Evolutionary conservation across 2,329 filamentous ascomycete genomes (phyloP), one percentile per base, ranked within the genome.

Genomic region (Juglanconis sp.): DNA sequence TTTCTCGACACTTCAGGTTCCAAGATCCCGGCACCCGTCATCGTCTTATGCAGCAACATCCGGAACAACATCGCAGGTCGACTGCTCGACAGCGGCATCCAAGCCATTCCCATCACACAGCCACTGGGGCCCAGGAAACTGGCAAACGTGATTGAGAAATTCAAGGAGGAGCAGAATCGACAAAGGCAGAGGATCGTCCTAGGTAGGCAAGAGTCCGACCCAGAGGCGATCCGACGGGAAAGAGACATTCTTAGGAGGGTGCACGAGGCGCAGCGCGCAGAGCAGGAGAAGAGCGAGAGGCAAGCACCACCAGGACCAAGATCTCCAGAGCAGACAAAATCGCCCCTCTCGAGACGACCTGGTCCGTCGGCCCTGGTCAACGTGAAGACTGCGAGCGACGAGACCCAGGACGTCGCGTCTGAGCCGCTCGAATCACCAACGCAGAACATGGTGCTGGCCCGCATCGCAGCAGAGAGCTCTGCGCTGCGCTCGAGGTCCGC

Each of bases 161-260:
- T 60, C 11, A n/a, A 35, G 13, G 17, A 38, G 13, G 53, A 48
- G 32, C 32, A 31, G 15, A 38, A 24, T 8, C 56, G 46, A 5
- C 30, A 50, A 11, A 47, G 10, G 38, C 53, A 60, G 34, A 38
- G 58, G 4, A 56, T 56, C 48, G 58, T 60, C 32, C 42, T 60
- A 9, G 58, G 53, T 9, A 38, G 58, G 10, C 48, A 60, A 44
- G 58, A 60, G 31, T 60, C 58, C 13, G 58, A 60, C 36, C 58
- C 58, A 7, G 58, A 60, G 24, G 53, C 58, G 13, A 60, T 60
- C 31, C 31, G 58, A n/a, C 58, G 58, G 38, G 58, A 60, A 31
- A 47, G 58, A 35, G 58, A 53, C 17, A 60, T 47, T 15, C 48
- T 60, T 8, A 15, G 7, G 4, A 51, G 51, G 32, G 53, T 46